These are phyloP conservation scores for Phytophthora hibernalis DNA, from an alignment of 352 stramenopile species.

Conservation along the genomic window DNA sequence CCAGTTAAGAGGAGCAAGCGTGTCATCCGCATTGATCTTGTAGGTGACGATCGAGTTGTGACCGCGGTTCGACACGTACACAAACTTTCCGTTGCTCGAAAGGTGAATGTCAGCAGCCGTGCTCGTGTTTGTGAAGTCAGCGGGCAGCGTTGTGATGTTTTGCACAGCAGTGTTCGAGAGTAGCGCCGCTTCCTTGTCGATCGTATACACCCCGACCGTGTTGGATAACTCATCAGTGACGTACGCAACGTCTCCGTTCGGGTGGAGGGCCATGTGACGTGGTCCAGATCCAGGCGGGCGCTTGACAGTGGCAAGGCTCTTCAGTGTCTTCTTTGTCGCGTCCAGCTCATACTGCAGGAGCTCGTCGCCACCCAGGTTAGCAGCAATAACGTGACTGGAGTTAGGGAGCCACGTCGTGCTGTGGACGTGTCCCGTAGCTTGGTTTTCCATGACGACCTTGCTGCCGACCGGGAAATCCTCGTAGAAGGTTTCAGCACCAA, in stretches of 20 bases:
- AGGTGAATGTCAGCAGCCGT: conserved; percentile 56
- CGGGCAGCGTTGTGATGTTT: conserved; percentile 59
- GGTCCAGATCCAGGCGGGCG: conserved; percentile 53
- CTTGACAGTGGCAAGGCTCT: conserved; percentile 28
- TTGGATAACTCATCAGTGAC: conserved; percentile 66
- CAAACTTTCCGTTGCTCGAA: conserved; percentile 53
- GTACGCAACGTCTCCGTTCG: conserved; percentile 51
- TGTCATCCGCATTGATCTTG: conserved; percentile 41
- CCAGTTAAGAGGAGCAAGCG: conserved; percentile 42
- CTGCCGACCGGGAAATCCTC: conserved; percentile 51
- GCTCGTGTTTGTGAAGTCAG: conserved; percentile 36
- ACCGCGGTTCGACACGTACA: conserved; percentile 70
- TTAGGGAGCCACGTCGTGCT: conserved; percentile 63
- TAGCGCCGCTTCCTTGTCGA: conserved; percentile 31
- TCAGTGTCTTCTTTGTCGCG: conserved; percentile 42
- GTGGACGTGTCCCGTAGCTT: conserved; percentile 63
- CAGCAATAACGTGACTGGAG: conserved; percentile 48
- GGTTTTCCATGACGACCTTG: conserved; percentile 42
- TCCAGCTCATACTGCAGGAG: conserved; percentile 61
- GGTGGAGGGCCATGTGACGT: conserved; percentile 65
- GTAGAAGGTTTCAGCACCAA: conserved; percentile 43
- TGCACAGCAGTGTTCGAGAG: conserved; percentile 45
- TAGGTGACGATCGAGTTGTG: conserved; percentile 71
- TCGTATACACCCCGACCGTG: conserved; percentile 60
- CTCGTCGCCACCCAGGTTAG: conserved; percentile 68